Percentiles rank a stretch among this genome's conserved stretches.
These are phyloP conservation scores for Aphanomyces astaci DNA, from an alignment of 352 stramenopile species.

Conservation along the genomic window DNA sequence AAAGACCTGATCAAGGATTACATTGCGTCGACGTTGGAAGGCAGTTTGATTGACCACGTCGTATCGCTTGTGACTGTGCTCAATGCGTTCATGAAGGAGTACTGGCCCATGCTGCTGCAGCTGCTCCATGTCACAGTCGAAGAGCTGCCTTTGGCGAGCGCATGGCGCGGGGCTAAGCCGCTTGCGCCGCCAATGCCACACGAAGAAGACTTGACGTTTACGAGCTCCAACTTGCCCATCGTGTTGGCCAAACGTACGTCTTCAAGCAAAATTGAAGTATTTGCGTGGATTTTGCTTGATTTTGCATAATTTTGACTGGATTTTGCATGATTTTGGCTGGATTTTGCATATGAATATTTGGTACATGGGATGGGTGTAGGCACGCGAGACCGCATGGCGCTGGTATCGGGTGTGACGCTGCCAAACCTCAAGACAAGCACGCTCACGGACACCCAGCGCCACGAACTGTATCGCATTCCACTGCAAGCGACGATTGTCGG, in stretches of 20 bases:
- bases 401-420: slow-evolving; percentile 4
- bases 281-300: too few relatives aligned
- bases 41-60: slow-evolving; percentile 70
- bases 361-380: neutral
- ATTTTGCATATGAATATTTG: too few relatives aligned
- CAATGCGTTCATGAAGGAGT: slow-evolving; percentile 79
- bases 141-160: slow-evolving; percentile 60
- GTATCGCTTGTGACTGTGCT: slow-evolving; percentile 75
- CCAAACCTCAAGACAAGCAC: neutral
- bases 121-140: slow-evolving; percentile 70
- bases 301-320: too few relatives aligned
- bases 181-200: slow-evolving; percentile 53
- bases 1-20: slow-evolving; percentile 75
- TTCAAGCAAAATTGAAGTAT: too few relatives aligned
- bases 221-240: slow-evolving; percentile 47
- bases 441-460: neutral
- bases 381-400: slow-evolving; percentile 9
- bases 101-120: slow-evolving; percentile 79
- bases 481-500: slow-evolving; percentile 34
- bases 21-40: slow-evolving; percentile 77
- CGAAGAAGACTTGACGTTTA: slow-evolving; percentile 57
- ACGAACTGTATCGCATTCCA: neutral
- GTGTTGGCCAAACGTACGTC: slow-evolving; percentile 44
- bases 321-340: too few relatives aligned
- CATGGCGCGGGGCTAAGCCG: slow-evolving; percentile 69